Conservation (phyloP, 2,329 filamentous ascomycete species). For the Claviceps arundinis region DNA sequence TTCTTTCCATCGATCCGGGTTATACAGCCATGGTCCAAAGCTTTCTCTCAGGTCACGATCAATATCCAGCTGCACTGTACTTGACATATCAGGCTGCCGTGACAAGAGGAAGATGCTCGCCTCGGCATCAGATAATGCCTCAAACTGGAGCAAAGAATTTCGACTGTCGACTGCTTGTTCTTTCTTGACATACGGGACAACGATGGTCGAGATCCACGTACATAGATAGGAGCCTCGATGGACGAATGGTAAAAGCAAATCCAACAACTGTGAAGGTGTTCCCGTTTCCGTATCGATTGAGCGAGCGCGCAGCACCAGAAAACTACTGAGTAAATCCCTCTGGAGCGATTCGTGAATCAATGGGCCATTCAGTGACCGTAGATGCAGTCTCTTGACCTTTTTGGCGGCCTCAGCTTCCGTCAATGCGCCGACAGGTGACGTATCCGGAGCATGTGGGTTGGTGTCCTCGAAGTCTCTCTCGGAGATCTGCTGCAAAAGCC, state of each 20-base stretch:
- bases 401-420: conserved; percentile 51
- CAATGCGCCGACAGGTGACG: conserved; percentile 40
- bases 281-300: conserved; percentile 60
- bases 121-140: conserved; percentile 41
- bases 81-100: conserved; percentile 35
- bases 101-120: conserved; percentile 51
- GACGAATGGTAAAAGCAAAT: conserved; percentile 57
- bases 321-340: conserved; percentile 44
- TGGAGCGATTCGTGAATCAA: conserved; percentile 33
- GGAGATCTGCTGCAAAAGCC: conserved; percentile 45
- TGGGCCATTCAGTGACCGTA: conserved; percentile 43
- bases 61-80: conserved; percentile 28
- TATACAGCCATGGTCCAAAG: conserved; percentile 62
- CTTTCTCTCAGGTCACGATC: conserved; percentile 55
- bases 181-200: conserved; percentile 55
- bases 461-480: conserved; percentile 29
- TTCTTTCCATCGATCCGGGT: conserved; percentile 41
- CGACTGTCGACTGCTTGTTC: conserved; percentile 57
- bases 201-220: conserved; percentile 54
- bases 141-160: conserved; percentile 48
- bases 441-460: conserved; percentile 36
- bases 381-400: conserved; percentile 47
- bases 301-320: conserved; percentile 55
- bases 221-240: conserved; percentile 45
- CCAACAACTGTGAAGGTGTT: conserved; percentile 52